Base-by-base conservation (phyloP, 345 rosid species). In the Pistacia vera region DNA sequence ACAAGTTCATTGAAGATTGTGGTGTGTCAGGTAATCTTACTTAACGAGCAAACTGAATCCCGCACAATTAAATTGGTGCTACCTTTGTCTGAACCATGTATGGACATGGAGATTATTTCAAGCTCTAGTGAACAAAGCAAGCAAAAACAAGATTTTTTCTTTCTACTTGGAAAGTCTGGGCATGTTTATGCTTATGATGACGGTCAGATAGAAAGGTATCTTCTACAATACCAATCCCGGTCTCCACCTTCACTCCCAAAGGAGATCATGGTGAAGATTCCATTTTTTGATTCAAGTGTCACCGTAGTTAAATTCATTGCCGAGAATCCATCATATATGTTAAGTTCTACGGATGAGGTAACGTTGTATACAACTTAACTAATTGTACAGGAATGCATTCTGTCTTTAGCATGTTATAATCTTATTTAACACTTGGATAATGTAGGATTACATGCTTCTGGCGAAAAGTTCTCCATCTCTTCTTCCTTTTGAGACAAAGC, bases 121-220 rank as follows among this genome's bases (percentile, higher is more conserved):
- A 86, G 84, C 84, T 79, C 55, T 58, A 81, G 35, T 69, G 96
- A 92, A 74, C 90, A 86, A 60, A 87, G 80, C 79, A 94, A 87
- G 70, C 88, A 86, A 72, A 93, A 85, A 79, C 88, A 86, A 25
- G 88, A 86, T 56, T 71, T 54, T 60, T 84, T 93, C 56, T 74
- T 95, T 60, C 77, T 92, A 68, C 85, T 95, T 74, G 98, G 98
- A 48, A 92, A 90, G 80, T 93, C 98, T 36, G 99, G 98, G 54
- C 91, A 75, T 22, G 73, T 95, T 22, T 88, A 90, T 80, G 86
- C 87, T 30, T 95, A 88, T 57, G 97, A 93, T 84, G 97, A 93
- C 78, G 75, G 79, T 68, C 76, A 79, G 83, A 91, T 95, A 10
- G 99, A 93, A 79, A 95, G 89, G 83, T 89, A 92, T 88, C 88